Evolutionary conservation across 176 grass and related monocot genomes (phyloP).

Genomic region (Carex parvula): DNA sequence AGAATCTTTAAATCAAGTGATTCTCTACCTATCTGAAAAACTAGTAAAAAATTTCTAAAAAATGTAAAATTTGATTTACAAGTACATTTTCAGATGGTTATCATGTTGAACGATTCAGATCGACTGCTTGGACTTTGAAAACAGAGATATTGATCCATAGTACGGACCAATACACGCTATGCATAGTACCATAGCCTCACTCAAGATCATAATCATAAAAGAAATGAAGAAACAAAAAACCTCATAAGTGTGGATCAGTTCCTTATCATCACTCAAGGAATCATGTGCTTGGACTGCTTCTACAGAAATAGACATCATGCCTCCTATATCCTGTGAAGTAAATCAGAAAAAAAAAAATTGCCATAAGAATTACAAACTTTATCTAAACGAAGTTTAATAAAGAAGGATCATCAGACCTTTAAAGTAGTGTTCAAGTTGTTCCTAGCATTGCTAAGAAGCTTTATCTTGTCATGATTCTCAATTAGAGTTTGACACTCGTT

Average conservation of each 20-base stretch:
- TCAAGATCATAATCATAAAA: constrained; percentile 16
- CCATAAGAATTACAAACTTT: constrained; percentile 26
- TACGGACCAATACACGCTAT: too few relatives aligned
- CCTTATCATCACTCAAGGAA: constrained; percentile 85
- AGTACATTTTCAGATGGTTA: too few relatives aligned
- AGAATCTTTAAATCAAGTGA: too few relatives aligned
- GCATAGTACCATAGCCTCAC: too few relatives aligned
- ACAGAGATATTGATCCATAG: too few relatives aligned
- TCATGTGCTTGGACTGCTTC: constrained; percentile 85
- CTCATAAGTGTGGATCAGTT: constrained; percentile 96
- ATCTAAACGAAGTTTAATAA: background rate
- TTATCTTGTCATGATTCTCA: constrained; percentile 99
- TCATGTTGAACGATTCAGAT: too few relatives aligned
- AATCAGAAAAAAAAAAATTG: constrained; percentile 16
- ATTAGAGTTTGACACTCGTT: constrained; percentile 98
- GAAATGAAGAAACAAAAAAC: constrained; percentile 42
- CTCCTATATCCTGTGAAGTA: constrained; percentile 71
- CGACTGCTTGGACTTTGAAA: too few relatives aligned
- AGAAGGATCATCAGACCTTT: constrained; percentile 52
- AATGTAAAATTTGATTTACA: too few relatives aligned
- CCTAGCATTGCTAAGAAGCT: constrained; percentile 98
- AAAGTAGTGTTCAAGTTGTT: constrained; percentile 97
- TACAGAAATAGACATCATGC: constrained; percentile 99
- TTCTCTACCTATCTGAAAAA: too few relatives aligned
- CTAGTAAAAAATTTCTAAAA: too few relatives aligned